These are phyloP conservation scores for Trametes gibbosa DNA, from an alignment of 768 basidiomycete species.

Conservation along the genomic window DNA sequence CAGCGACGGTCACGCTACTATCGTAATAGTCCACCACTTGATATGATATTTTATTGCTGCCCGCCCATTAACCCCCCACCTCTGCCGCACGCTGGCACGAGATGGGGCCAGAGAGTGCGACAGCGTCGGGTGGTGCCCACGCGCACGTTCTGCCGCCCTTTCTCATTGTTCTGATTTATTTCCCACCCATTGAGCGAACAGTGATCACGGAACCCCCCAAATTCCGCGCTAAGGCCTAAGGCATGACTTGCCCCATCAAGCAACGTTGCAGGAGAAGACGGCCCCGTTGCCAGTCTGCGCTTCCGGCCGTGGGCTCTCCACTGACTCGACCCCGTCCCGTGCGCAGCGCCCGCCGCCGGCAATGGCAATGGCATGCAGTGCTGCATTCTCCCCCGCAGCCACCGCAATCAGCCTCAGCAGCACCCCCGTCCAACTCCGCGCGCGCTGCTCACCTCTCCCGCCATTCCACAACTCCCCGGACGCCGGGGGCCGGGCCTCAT, in stretches of 20 bases:
- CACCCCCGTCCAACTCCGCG: background rate
- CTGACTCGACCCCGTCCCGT: slow-evolving; percentile 1
- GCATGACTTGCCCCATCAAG: background rate
- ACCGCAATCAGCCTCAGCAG: background rate
- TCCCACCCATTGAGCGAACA: background rate
- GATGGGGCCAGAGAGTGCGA: too few species aligned
- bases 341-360: slow-evolving; percentile 1
- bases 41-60: too few species aligned
- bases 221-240: background rate
- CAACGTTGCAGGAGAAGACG: background rate
- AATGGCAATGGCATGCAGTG: slow-evolving; percentile 4
- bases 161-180: background rate
- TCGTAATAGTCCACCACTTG: too few species aligned
- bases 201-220: background rate
- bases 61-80: too few species aligned
- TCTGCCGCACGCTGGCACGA: too few species aligned
- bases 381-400: background rate
- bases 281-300: slow-evolving; percentile 6
- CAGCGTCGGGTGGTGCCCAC: background rate
- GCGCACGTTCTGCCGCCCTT: background rate
- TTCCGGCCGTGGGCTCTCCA: too few species aligned
- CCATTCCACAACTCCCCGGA: too few species aligned
- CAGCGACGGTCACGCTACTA: too few species aligned
- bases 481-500: background rate
- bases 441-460: too few species aligned